phyloP scores from a whole-genome alignment of 176 grass and related monocot genomes.

The Musa itinerans region DNA sequence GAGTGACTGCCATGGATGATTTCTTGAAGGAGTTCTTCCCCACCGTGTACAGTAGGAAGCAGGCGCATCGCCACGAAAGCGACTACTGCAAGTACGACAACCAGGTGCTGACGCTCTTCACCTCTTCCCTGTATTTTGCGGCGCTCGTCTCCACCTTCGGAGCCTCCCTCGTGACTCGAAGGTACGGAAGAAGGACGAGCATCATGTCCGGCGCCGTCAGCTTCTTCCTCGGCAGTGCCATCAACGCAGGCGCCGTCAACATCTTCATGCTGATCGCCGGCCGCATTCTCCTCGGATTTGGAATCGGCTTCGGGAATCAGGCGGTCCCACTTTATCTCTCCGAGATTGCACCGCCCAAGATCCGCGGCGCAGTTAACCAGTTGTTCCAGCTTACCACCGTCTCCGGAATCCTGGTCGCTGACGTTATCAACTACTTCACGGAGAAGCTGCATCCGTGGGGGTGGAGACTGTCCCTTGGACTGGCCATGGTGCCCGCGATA shows the following conservation, averaged over 20 bases:
- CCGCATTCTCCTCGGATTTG: constrained; percentile 71
- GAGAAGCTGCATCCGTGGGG: constrained; percentile 82
- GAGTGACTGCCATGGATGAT: constrained; percentile 92
- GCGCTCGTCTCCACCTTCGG: constrained; percentile 86
- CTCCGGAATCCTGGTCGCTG: constrained; percentile 75
- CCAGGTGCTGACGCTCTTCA: constrained; percentile 90
- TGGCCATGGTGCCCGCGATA: constrained; percentile 66
- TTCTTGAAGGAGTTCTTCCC: constrained; percentile 83
- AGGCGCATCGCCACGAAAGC: constrained; percentile 57
- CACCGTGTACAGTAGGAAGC: constrained; percentile 56
- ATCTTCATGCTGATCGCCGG: constrained; percentile 81
- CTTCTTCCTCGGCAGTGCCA: constrained; percentile 74
- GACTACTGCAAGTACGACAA: constrained; percentile 99
- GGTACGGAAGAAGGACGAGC: constrained; percentile 46
- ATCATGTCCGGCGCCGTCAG: constrained; percentile 85
- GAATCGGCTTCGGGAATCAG: constrained; percentile 94
- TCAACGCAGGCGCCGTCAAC: constrained; percentile 64
- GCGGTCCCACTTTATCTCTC: constrained; percentile 90
- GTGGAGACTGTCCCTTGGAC: constrained; percentile 74
- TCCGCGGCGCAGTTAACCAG: constrained; percentile 91
- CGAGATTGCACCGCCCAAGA: constrained; percentile 77
- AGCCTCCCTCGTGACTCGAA: constrained; percentile 66
- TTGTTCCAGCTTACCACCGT: constrained; percentile 95
- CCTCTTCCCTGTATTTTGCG: constrained; percentile 86
- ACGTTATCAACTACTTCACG: constrained; percentile 86